Evolutionary conservation across 371 early-diverging fungal species (phyloP).

Genomic region (Caulochytrium protostelioides): DNA sequence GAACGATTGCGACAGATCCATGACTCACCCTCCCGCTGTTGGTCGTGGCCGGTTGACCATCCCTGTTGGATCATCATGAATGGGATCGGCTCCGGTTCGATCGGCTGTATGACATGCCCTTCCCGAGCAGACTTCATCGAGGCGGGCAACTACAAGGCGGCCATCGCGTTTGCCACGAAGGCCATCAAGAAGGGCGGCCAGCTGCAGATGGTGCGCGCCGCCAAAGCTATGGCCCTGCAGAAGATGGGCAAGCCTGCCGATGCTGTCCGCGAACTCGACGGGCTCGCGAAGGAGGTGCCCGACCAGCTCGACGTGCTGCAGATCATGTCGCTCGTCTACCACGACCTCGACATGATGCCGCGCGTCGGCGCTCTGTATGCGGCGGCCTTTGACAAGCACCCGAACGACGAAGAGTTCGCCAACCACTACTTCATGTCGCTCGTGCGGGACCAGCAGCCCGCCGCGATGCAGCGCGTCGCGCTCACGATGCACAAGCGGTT

Average conservation of each 20-base stretch:
- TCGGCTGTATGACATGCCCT: too few relatives aligned
- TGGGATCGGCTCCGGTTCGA: too few relatives aligned
- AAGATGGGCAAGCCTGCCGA: constrained; percentile 43
- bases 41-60: too few relatives aligned
- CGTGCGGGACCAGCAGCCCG: constrained; percentile 43
- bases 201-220: neutral
- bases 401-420: constrained; percentile 49
- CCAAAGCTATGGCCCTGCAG: neutral
- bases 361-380: constrained; percentile 52
- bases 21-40: too few relatives aligned
- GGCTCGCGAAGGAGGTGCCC: constrained; percentile 37
- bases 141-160: constrained; percentile 40
- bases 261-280: constrained; percentile 48
- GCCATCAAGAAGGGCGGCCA: constrained; percentile 36
- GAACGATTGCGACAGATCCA: too few relatives aligned
- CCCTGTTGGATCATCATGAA: too few relatives aligned
- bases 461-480: constrained; percentile 57
- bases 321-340: neutral
- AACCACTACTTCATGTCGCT: constrained; percentile 68
- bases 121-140: constrained; percentile 45
- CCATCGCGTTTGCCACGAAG: constrained; percentile 41
- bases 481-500: constrained; percentile 57
- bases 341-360: constrained; percentile 18
- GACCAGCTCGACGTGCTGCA: constrained; percentile 14
- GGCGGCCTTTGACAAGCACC: constrained; percentile 34